These are phyloP conservation scores for Globisporangium mamillatum DNA, from an alignment of 352 stramenopile genomes.

Conservation along the genomic window DNA sequence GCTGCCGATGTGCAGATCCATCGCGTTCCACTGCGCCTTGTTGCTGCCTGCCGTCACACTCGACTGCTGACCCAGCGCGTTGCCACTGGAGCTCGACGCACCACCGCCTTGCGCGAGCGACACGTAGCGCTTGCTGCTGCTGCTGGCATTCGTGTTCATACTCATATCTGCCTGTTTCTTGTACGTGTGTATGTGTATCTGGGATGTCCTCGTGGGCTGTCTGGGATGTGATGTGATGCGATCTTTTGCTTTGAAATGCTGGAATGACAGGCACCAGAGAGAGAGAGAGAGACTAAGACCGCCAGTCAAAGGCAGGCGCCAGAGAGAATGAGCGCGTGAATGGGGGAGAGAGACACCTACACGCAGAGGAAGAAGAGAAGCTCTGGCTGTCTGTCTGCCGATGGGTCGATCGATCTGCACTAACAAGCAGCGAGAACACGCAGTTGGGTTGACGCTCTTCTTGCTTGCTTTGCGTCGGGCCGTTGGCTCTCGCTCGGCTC, in stretches of 20 bases:
- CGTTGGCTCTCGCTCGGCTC: background rate
- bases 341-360: conserved; percentile 2
- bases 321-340: background rate
- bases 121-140: conserved; percentile 2
- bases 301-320: background rate
- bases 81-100: background rate
- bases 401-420: background rate
- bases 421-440: background rate
- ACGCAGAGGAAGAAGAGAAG: background rate
- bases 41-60: conserved; percentile 23
- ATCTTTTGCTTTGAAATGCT: conserved; percentile 7
- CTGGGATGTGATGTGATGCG: background rate
- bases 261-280: background rate
- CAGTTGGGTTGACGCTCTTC: background rate
- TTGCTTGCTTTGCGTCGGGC: background rate
- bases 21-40: conserved; percentile 39
- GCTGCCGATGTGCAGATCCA: conserved; percentile 42
- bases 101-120: background rate
- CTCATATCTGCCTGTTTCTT: background rate
- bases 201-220: background rate
- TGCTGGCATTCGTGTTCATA: conserved; percentile 6
- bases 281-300: conserved; percentile 6
- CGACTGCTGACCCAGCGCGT: background rate
- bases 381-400: background rate
- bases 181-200: background rate